Evolutionary conservation across 257 asterid genomes (phyloP).

Genomic region (Solanum bulbocastanum): DNA sequence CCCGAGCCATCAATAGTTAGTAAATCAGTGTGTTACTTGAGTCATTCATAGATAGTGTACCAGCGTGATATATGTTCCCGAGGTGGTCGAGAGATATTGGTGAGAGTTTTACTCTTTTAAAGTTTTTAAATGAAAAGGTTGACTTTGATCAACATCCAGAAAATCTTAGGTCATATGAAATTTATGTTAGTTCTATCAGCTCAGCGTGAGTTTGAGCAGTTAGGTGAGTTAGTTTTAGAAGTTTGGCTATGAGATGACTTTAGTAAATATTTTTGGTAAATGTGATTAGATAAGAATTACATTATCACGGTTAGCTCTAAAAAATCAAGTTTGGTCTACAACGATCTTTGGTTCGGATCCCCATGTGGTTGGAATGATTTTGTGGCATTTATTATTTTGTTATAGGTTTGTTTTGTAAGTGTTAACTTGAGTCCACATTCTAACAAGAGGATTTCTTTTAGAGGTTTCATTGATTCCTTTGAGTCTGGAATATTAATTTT

Average conservation of each 20-base stretch:
- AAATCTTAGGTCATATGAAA: neutral
- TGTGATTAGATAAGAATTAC: neutral
- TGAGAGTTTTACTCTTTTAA: no score
- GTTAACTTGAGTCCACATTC: neutral
- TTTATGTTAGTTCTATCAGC: no score
- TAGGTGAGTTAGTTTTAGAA: neutral
- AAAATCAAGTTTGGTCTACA: no score
- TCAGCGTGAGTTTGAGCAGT: neutral
- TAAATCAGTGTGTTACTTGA: no score
- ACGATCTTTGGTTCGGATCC: neutral
- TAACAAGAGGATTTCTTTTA: neutral
- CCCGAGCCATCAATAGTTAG: neutral
- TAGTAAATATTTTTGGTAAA: neutral
- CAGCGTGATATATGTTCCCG: neutral
- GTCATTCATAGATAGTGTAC: no score
- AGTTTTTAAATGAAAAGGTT: neutral
- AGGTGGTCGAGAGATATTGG: neutral
- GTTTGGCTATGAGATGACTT: neutral
- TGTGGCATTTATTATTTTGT: neutral
- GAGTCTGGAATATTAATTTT: neutral
- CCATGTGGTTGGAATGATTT: neutral
- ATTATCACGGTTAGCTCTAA: neutral
- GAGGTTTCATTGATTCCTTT: neutral
- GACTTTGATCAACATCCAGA: neutral
- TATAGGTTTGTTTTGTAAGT: neutral